Base-by-base conservation (phyloP, 345 rosid species). In the Citrus glauca region DNA sequence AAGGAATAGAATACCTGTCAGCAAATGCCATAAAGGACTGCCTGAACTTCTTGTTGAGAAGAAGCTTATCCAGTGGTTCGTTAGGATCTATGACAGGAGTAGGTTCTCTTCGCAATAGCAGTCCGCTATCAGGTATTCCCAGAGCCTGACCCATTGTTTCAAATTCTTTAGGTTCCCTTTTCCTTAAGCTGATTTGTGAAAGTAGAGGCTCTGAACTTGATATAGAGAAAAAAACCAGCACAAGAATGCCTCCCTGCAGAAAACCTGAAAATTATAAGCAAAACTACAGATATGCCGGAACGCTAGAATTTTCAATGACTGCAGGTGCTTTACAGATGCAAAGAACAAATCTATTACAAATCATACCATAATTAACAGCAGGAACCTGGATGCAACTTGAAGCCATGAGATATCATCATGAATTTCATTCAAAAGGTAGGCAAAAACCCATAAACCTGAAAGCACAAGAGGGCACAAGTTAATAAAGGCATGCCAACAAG, bases 1-100 rank as follows among this genome's bases (percentile, higher is more conserved):
- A 42, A 45, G 48, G 81, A 55, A 55, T 7, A 71, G 45, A 79
- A 74, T 69, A 94, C 98, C 98, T 95, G 83, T 91, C 97, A 2
- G 98, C 98, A 37, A 95, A 95, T 53, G 88, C 97, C 94, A 91
- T 89, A 85, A 95, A 90, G 9, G 98, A 95, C 57, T 88, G 86
- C 17, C 94, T 94, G 65, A 95, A 95, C 75, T 78, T 89, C 89
- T 86, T 91, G 80, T 90, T 84, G 20, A 64, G 82, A 79, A 95
- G 98, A 84, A 95, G 97, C 89, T 93, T 90, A 82, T 91, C 95
- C 19, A 95, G 87, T 63, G 98, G 92, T 61, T 95, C 94, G 13
- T 81, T 85, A 69, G 90, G 94, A 82, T 90, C 87, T 65, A 90
- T 70, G 53, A 78, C 81, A 40, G 72, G 81, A 80, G 79, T 75